Evolutionary conservation across 2,329 filamentous ascomycete species (phyloP), one percentile per base, ranked within the genome.

Genomic region (Trichoderma harzianum): DNA sequence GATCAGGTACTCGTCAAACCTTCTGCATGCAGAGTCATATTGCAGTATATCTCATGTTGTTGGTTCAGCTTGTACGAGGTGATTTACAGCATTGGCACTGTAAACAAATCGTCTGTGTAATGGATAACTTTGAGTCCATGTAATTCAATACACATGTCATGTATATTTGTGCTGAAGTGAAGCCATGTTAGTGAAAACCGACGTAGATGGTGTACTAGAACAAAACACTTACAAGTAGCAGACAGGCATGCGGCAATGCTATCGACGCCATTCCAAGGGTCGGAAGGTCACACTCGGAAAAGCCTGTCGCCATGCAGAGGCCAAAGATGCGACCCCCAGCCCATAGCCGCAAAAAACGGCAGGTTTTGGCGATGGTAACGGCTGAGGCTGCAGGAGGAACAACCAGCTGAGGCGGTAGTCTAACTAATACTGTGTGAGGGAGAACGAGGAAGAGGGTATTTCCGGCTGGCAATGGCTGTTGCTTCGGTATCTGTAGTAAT

Each of bases 141-240:
- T 14, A 12, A n/a, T 51, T 12, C 1, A 14, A 53, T 14, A 53
- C 11, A 53, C 5, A 51, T 21, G 43, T 2, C 39, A n/a, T 43
- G n/a, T 51, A 51, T 32, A 58, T 2, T 21, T 58, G 14, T 32
- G 55, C 10, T n/a, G 10, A 21, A 6, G 39, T n/a, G 39, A 43
- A 43, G 16, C 39, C 18, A 5, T n/a, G 39, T 43, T n/a, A 21
- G n/a, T 51, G n/a, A n/a, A n/a, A 11, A 51, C 12, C 16, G 3
- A n/a, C 43, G 1, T 51, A 5, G 1, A 21, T 12, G 0, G 5
- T 1, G 11, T 1, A 24, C 21, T 3, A 24, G 5, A 3, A 24
- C 11, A 12, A 53, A 3, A 5, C 47, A 53, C n/a, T 21, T 53
- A 24, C n/a, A 24, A 24, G 47, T 1, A 24, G 10, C 5, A 24